Evolutionary conservation across 192 early-diverging fungal genomes (phyloP), one percentile per base, ranked within the genome.

Genomic region (Borealophlyctis nickersoniae): DNA sequence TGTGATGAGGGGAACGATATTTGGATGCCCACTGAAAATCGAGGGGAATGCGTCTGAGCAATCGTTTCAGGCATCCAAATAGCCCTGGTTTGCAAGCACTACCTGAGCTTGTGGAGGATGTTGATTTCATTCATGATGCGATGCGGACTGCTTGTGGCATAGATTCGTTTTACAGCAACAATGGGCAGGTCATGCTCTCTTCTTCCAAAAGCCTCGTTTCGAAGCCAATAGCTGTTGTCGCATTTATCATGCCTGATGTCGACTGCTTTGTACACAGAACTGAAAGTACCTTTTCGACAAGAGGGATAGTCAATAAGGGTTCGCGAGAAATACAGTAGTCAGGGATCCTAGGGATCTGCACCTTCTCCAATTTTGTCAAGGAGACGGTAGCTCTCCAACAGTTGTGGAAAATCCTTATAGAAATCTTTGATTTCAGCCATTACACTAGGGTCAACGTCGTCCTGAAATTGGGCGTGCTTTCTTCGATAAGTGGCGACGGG

Each of bases 201-300:
- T 22, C 26, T 56, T 34, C 50, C 54, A 27, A 52, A n/a, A 31
- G n/a, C 32, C 27, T 45, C 22, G 22, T 33, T 4, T 27, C 28
- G 22, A 14, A 52, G 33, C 70, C 58, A 68, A 85, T 88, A 89
- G 29, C 70, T 65, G 67, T 95, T 94, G 49, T 91, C 84, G 67
- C 89, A 92, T 11, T 69, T 56, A 5, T 86, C 75, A 63, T 92
- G 84, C 31, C 83, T 71, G 9, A 90, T 64, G 62, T 98, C 92
- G 14, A 91, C 65, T 2, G 93, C 92, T 67, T 89, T 92, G 76
- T 95, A 98, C 2, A 98, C 95, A 0, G 88, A 87, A 66, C 89
- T 91, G 65, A 95, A 98, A 0, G 93, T 95, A 13, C 95, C 90
- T 89, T 60, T 14, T 48, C 23, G 19, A 7, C 39, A 45, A 45